These are phyloP conservation scores for Fragaria vesca DNA, from an alignment of 306 rosid genomes.

Conservation along the genomic window DNA sequence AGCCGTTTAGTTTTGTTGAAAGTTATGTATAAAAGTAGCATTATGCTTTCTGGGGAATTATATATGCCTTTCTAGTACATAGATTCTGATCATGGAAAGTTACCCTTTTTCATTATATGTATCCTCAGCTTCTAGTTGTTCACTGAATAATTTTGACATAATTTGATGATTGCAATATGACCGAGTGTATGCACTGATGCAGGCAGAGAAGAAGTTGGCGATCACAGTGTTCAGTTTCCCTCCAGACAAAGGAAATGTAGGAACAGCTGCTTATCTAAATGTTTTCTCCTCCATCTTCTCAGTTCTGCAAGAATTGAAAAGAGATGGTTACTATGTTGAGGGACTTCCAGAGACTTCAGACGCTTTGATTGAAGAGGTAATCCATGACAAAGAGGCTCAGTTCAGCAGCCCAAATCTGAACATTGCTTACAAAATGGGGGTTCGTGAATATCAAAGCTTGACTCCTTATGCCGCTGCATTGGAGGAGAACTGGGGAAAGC, in stretches of 20 bases:
- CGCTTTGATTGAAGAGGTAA: constrained; percentile 82
- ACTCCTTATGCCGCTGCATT: constrained; percentile 81
- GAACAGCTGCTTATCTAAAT: constrained; percentile 95
- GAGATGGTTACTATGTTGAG: constrained; percentile 84
- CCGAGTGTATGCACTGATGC: constrained; percentile 28
- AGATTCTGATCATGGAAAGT: background rate
- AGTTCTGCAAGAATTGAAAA: constrained; percentile 72
- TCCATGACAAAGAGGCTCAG: constrained; percentile 98
- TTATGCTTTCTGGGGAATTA: background rate
- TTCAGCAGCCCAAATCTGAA: constrained; percentile 96
- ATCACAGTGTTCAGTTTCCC: constrained; percentile 98
- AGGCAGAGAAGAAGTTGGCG: constrained; percentile 84
- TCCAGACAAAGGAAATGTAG: constrained; percentile 98
- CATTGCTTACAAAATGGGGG: constrained; percentile 87
- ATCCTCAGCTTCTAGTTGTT: background rate
- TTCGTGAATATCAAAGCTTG: constrained; percentile 75
- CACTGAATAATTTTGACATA: background rate
- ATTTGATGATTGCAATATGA: background rate
- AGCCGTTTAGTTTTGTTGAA: background rate
- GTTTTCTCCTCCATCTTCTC: constrained; percentile 93
- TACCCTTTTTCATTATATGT: background rate
- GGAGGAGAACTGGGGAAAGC: constrained; percentile 98
- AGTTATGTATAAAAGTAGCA: background rate
- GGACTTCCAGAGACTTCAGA: constrained; percentile 94
- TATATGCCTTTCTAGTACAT: background rate